Base-by-base conservation (phyloP, 768 basidiomycete genomes). In the Asterophora parasitica region DNA sequence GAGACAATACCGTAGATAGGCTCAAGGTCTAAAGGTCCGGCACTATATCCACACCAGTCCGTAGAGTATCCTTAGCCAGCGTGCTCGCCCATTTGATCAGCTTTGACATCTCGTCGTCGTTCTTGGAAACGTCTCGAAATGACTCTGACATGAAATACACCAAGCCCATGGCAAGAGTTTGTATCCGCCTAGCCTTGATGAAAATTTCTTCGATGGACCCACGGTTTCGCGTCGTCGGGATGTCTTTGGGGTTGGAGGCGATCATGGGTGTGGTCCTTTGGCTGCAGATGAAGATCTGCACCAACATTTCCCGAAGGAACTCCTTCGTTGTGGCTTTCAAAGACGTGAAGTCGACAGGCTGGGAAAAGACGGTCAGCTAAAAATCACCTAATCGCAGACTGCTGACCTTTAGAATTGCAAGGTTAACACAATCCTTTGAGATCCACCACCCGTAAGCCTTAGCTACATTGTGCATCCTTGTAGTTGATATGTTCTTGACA, bases 401-500 rank as follows among this genome's bases (percentile, higher is more conserved):
- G 52, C 64, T 48, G 48, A 94, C 94, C 79, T 97, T 97, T 47
- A 98, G 70, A 7, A 96, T 78, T 0, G 79, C 73, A 38, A 98
- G 68, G 17, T 81, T 74, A 23, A 88, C 71, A 9, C 79, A 81
- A 52, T 86, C 89, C 63, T 92, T 92, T 4, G 91, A 88, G 34
- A 96, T 79, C 82, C 90, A 92, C 92, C 94, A 99, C 1, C 82
- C 92, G 54, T 90, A 91, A 5, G 87, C 87, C 56, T 77, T 81
- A 10, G 94, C 93, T 4, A 92, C 69, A 58, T 97, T 94, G 28
- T 62, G 67, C 45, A 82, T 62, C 44, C 84, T 78, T 15, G 77
- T 71, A 4, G 72, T 64, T 9, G 85, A 81, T 49, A 88, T 73
- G 31, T 64, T 70, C 58, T 76, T 76, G 16, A 73, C 55, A 31